Evolutionary conservation across 352 stramenopile genomes (phyloP).

Genomic region (Globisporangium echinulatum): DNA sequence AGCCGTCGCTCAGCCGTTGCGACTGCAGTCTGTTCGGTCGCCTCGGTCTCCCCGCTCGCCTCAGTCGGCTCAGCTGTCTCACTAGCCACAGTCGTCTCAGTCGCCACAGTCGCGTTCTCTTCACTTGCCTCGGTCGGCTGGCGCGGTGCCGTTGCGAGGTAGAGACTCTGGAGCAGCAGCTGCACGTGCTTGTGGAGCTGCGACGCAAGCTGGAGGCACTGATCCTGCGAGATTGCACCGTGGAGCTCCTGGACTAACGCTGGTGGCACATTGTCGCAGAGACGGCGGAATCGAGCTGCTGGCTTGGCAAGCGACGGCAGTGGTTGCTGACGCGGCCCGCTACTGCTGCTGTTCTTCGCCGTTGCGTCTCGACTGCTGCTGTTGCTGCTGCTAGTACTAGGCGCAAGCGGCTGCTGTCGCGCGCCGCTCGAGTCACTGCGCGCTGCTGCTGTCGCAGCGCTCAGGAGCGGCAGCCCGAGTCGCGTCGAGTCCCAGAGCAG

Average conservation of each 20-base stretch:
- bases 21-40: too few relatives aligned
- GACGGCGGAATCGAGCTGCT: not conserved
- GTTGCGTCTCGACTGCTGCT: too few relatives aligned
- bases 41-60: not conserved
- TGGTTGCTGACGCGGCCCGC: too few relatives aligned
- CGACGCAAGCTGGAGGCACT: slow-evolving; percentile 77
- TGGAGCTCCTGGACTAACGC: slow-evolving; percentile 13
- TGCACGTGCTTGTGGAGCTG: slow-evolving; percentile 88
- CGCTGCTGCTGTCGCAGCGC: not conserved
- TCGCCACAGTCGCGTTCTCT: too few relatives aligned
- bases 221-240: slow-evolving; percentile 44
- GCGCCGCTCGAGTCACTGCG: too few relatives aligned
- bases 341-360: not conserved
- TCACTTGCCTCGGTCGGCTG: too few relatives aligned
- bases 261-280: not conserved
- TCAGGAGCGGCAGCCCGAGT: slow-evolving; percentile 29
- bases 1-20: too few relatives aligned
- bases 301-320: not conserved
- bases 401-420: too few relatives aligned
- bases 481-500: slow-evolving; percentile 78
- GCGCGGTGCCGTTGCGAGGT: too few relatives aligned
- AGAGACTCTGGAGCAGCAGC: slow-evolving; percentile 53
- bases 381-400: too few relatives aligned
- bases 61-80: not conserved
- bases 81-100: too few relatives aligned